These are phyloP conservation scores for Pyrenophora seminiperda DNA, from an alignment of 2,329 filamentous ascomycete genomes.

Conservation along the genomic window DNA sequence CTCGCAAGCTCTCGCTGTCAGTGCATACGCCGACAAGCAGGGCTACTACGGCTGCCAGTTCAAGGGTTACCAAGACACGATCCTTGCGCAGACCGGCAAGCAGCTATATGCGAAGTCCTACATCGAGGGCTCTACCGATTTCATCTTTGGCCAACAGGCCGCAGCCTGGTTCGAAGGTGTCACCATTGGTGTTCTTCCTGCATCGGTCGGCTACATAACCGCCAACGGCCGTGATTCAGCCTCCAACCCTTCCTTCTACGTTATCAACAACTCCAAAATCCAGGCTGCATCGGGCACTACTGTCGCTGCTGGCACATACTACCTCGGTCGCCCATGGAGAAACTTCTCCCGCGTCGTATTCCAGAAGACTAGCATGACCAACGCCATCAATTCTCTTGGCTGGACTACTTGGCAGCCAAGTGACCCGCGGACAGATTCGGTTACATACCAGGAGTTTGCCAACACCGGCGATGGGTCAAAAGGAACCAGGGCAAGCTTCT, in stretches of 20 bases:
- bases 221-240: slow-evolving; percentile 42
- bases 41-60: slow-evolving; percentile 64
- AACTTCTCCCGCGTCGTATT: slow-evolving; percentile 59
- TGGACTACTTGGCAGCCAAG: slow-evolving; percentile 62
- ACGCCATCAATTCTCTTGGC: slow-evolving; percentile 64
- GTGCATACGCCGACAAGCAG: slow-evolving; percentile 57
- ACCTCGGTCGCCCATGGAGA: slow-evolving; percentile 60
- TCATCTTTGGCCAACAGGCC: slow-evolving; percentile 63
- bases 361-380: slow-evolving; percentile 58
- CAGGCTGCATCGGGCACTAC: slow-evolving; percentile 48
- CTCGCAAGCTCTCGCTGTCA: slow-evolving; percentile 60
- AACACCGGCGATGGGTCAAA: slow-evolving; percentile 64
- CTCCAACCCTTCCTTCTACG: slow-evolving; percentile 55
- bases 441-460: slow-evolving; percentile 63
- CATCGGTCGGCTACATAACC: slow-evolving; percentile 49
- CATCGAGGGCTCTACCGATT: slow-evolving; percentile 64
- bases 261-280: slow-evolving; percentile 61
- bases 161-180: slow-evolving; percentile 59
- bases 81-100: slow-evolving; percentile 52
- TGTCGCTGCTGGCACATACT: slow-evolving; percentile 51
- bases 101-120: slow-evolving; percentile 62
- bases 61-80: slow-evolving; percentile 63
- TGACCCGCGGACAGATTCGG: slow-evolving; percentile 57
- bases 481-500: slow-evolving; percentile 59
- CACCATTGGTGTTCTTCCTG: slow-evolving; percentile 55